Evolutionary conservation across 768 basidiomycete genomes (phyloP).

Genomic region (Amyloporia xantha): DNA sequence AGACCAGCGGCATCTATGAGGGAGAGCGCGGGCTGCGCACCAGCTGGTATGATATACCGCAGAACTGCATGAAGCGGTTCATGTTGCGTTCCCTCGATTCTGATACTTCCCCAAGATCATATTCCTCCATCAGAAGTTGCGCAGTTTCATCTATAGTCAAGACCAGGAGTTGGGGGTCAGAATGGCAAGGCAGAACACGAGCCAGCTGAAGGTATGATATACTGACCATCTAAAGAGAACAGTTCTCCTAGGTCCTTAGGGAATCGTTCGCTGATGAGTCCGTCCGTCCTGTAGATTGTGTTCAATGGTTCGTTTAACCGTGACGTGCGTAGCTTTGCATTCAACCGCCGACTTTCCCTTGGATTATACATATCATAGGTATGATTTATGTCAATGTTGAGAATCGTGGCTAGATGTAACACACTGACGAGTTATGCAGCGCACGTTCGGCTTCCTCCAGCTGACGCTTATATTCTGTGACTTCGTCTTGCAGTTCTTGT

Average conservation of each 20-base stretch:
- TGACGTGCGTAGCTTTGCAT: conserved; percentile 39
- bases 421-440: conserved; percentile 52
- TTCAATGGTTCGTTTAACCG: conserved; percentile 36
- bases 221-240: conserved; percentile 43
- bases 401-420: no score
- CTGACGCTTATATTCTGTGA: conserved; percentile 36
- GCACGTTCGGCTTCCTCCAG: conserved; percentile 40
- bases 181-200: not conserved
- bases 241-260: conserved; percentile 46
- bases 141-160: conserved; percentile 24
- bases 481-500: conserved; percentile 40
- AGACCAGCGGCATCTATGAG: not conserved
- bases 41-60: conserved; percentile 52
- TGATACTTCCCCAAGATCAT: conserved; percentile 27
- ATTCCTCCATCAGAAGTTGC: conserved; percentile 25
- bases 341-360: conserved; percentile 54
- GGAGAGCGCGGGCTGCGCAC: conserved; percentile 26
- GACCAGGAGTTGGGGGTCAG: no score
- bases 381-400: no score
- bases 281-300: conserved; percentile 42
- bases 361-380: no score
- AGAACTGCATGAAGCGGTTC: conserved; percentile 51
- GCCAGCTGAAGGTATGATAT: not conserved
- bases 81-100: conserved; percentile 42
- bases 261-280: conserved; percentile 40